Percentiles rank a stretch among this genome's conserved stretches.
phyloP scores from a whole-genome alignment of 352 stramenopile species.

The Plasmopara halstedii region DNA sequence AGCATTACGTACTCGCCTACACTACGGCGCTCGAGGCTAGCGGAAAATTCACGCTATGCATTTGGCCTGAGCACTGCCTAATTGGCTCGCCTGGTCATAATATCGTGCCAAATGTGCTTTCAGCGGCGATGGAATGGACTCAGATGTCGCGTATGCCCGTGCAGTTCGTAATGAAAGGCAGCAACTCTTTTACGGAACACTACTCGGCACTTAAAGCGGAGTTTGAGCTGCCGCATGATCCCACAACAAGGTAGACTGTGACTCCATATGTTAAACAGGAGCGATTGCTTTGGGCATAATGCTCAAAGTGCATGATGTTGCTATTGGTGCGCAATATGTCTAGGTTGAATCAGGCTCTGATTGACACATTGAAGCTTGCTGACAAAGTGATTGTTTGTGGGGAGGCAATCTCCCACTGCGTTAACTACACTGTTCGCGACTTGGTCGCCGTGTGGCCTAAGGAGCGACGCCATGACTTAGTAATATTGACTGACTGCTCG shows the following conservation, averaged over 20 bases:
- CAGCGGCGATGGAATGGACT: conserved; percentile 83
- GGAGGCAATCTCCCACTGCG: conserved; percentile 94
- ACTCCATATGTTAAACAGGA: background rate
- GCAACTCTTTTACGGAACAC: conserved; percentile 94
- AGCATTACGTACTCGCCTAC: conserved; percentile 88
- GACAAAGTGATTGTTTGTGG: conserved; percentile 89
- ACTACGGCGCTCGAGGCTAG: conserved; percentile 78
- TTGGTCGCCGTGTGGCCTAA: conserved; percentile 81
- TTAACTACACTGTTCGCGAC: conserved; percentile 95
- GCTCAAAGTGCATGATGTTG: conserved; percentile 1
- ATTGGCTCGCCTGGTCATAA: conserved; percentile 88
- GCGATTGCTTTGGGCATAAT: background rate
- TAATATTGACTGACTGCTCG: conserved; percentile 72
- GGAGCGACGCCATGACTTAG: conserved; percentile 52
- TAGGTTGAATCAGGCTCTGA: conserved; percentile 79
- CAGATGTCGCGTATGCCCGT: conserved; percentile 50
- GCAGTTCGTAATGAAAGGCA: conserved; percentile 91
- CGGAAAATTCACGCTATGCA: conserved; percentile 88
- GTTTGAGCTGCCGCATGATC: conserved; percentile 78
- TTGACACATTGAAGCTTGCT: conserved; percentile 79
- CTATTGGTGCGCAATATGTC: background rate
- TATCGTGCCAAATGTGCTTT: conserved; percentile 77
- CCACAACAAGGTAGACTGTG: conserved; percentile 39
- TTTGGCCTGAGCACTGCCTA: conserved; percentile 97
- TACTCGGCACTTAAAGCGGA: conserved; percentile 94